These are phyloP conservation scores for Lactarius evosmus DNA, from an alignment of 768 basidiomycete genomes.

Conservation along the genomic window DNA sequence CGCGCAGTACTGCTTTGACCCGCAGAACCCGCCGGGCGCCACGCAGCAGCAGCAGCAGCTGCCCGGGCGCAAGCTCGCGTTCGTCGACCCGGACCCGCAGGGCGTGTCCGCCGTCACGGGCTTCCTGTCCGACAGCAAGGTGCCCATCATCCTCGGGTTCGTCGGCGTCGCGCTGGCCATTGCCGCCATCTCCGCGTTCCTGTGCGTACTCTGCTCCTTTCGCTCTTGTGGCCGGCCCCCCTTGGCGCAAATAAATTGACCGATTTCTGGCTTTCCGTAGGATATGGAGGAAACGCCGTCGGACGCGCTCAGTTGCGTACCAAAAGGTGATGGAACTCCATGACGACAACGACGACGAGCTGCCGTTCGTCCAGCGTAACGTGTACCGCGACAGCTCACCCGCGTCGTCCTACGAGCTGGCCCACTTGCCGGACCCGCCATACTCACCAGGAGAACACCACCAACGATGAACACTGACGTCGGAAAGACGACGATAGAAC, in stretches of 20 bases:
- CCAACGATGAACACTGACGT: not conserved
- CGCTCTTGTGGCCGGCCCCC: not conserved
- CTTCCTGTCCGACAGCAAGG: constrained; percentile 47
- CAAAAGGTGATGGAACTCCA: constrained; percentile 7
- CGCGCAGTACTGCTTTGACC: constrained; percentile 35
- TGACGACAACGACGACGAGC: constrained; percentile 5
- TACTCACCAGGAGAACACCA: constrained; percentile 2
- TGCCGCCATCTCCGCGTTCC: constrained; percentile 36
- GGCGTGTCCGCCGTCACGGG: constrained; percentile 42
- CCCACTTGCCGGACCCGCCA: not conserved
- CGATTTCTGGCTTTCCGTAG: constrained; percentile 8
- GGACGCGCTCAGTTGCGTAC: constrained; percentile 8
- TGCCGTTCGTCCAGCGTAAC: not conserved
- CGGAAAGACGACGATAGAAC: not conserved
- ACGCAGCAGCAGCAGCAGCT: constrained; percentile 30
- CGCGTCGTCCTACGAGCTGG: not conserved
- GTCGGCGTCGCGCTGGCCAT: constrained; percentile 44
- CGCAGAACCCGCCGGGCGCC: constrained; percentile 27
- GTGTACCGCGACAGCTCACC: not conserved
- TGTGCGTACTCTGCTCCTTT: constrained; percentile 32
- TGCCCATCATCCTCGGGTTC: constrained; percentile 47
- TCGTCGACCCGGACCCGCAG: constrained; percentile 54
- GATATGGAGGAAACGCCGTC: constrained; percentile 23
- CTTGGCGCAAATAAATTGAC: no score
- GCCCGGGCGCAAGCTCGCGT: constrained; percentile 41